phyloP scores from a whole-genome alignment of 805 yeast genomes.

The Metschnikowia kunwiensis region DNA sequence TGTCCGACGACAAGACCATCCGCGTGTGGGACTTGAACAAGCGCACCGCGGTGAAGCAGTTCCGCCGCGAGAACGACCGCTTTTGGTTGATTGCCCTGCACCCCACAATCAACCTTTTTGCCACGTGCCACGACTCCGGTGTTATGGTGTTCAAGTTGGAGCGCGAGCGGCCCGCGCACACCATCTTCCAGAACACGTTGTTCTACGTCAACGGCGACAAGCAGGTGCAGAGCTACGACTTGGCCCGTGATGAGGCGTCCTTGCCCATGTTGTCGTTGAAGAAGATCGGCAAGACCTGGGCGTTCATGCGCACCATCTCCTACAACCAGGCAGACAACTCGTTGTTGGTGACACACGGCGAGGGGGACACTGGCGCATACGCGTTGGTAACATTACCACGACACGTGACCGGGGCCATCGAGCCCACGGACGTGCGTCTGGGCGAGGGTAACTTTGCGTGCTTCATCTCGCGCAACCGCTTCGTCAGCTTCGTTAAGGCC shows the following conservation, averaged over 20 bases:
- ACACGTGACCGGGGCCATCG: conserved; percentile 89
- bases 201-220: conserved; percentile 78
- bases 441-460: conserved; percentile 85
- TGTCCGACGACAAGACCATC: conserved; percentile 92
- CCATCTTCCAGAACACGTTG: conserved; percentile 67
- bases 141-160: conserved; percentile 96
- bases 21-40: conserved; percentile 96
- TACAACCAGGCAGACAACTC: conserved; percentile 93
- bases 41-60: conserved; percentile 89
- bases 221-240: conserved; percentile 80
- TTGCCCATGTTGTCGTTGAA: conserved; percentile 81
- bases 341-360: conserved; percentile 76
- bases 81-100: conserved; percentile 92
- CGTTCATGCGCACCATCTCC: conserved; percentile 76
- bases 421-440: conserved; percentile 73
- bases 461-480: conserved; percentile 93
- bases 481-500: conserved; percentile 70
- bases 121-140: conserved; percentile 95
- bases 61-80: conserved; percentile 89
- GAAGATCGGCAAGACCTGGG: conserved; percentile 82
- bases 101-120: conserved; percentile 87
- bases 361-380: conserved; percentile 62
- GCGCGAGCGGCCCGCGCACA: conserved; percentile 94
- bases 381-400: conserved; percentile 77
- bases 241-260: conserved; percentile 57